phyloP scores from a whole-genome alignment of 768 basidiomycete species.

The Leucocoprinus birnbaumii region DNA sequence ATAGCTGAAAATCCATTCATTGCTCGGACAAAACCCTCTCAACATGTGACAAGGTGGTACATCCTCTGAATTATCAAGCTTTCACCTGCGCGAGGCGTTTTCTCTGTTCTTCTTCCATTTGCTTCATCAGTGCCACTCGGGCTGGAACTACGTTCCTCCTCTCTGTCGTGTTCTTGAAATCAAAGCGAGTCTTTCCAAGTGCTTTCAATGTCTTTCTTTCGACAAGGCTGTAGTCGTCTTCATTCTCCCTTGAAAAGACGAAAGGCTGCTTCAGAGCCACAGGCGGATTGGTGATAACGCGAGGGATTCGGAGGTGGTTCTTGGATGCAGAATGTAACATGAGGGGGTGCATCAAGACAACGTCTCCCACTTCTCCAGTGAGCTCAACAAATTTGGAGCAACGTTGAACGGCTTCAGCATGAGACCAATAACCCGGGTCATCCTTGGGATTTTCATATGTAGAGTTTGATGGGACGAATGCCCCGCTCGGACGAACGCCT shows the following conservation, averaged over 20 bases:
- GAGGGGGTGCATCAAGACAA: constrained; percentile 59
- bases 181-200: constrained; percentile 43
- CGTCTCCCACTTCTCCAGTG: constrained; percentile 62
- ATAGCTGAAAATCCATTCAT: too few relatives aligned
- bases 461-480: constrained; percentile 46
- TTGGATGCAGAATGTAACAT: constrained; percentile 66
- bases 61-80: background rate
- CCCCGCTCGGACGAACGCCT: constrained; percentile 43
- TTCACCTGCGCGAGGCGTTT: constrained; percentile 28
- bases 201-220: constrained; percentile 57
- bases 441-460: constrained; percentile 29
- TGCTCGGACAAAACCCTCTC: too few relatives aligned
- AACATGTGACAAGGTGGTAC: too few relatives aligned
- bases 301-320: constrained; percentile 51
- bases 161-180: constrained; percentile 45
- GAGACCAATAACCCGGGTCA: constrained; percentile 42
- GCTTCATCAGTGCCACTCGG: constrained; percentile 39
- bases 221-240: constrained; percentile 51
- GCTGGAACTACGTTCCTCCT: constrained; percentile 45
- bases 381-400: constrained; percentile 48
- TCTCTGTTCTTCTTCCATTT: constrained; percentile 49
- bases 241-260: constrained; percentile 41
- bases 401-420: constrained; percentile 38
- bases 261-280: constrained; percentile 55
- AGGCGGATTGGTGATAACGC: constrained; percentile 67